Evolutionary conservation across 495 filamentous ascomycete species (phyloP), one percentile per base, ranked within the genome.

Genomic region (Lophium mytilinum): DNA sequence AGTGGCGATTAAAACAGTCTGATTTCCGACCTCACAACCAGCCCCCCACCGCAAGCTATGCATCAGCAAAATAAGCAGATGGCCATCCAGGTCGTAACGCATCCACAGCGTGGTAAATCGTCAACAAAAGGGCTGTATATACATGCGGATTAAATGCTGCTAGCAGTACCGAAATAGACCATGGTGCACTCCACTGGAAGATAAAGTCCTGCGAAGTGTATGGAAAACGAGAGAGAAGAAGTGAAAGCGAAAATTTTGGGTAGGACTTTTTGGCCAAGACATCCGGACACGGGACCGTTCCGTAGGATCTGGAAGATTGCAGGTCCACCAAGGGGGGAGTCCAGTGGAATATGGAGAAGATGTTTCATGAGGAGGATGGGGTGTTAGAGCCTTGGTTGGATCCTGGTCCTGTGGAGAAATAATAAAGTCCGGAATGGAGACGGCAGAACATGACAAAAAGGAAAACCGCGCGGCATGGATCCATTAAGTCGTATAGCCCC

Each of bases 21-120:
- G 45, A 48, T 24, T 48, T 48, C 45, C 45, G 9, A 18, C 21
- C 45, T 24, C 18, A 14, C 7, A 10, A 24, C 45, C 45, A 48
- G 45, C 24, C 24, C 45, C 41, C 21, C 15, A 24, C 45, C 45
- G 45, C 45, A 48, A 48, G 45, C 45, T 48, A 48, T 48, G 45
- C 45, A 48, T 24, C 33, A 48, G 14, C 12, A 24, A 48, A 30
- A 48, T 30, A 48, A 48, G 45, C 17, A 48, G 14, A 48, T 48
- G 45, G 45, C 45, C 45, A 48, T 48, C 45, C 45, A 48, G 45
- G 45, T 48, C 45, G 45, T 21, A 24, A 48, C 21, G 45, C 45
- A 48, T 48, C 45, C 45, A 24, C 17, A 24, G 45, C 45, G 45
- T 48, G 45, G 45, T 18, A 48, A 48, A 48, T 21, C 45, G 14